These are phyloP conservation scores for Aspergillus bombycis DNA, from an alignment of 2,329 filamentous ascomycete genomes.

Conservation along the genomic window DNA sequence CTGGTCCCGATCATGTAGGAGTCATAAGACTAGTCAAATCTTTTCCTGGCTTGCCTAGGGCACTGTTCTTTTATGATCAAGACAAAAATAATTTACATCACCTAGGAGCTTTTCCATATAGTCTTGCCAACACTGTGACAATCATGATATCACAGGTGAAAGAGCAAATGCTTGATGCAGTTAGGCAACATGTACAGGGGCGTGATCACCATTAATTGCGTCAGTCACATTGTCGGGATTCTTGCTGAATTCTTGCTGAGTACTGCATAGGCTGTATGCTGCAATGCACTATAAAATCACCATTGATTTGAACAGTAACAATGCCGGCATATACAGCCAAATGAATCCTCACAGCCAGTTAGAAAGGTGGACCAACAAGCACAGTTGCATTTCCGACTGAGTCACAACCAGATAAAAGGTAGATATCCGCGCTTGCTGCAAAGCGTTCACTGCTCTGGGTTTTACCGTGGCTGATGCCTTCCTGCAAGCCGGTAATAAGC, in stretches of 20 bases:
- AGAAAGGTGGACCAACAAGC: background rate
- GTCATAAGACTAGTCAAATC: slow-evolving; percentile 1
- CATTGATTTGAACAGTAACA: background rate
- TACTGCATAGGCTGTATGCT: slow-evolving; percentile 1
- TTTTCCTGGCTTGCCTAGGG: background rate
- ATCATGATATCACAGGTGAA: background rate
- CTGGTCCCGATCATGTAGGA: background rate
- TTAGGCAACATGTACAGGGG: background rate
- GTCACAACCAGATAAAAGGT: background rate
- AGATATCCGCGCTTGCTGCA: background rate
- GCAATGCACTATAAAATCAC: slow-evolving; percentile 2
- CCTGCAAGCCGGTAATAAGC: background rate
- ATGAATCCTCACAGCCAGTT: background rate
- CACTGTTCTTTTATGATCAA: background rate
- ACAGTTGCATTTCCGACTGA: background rate
- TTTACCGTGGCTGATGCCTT: background rate
- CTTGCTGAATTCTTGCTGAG: background rate
- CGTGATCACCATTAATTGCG: background rate
- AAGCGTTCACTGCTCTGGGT: slow-evolving; percentile 1
- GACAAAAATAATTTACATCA: background rate
- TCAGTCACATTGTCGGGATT: background rate
- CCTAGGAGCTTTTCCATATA: background rate
- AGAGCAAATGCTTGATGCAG: background rate
- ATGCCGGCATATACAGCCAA: background rate
- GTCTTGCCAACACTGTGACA: background rate